phyloP scores from a whole-genome alignment of 2,329 filamentous ascomycete genomes.

The Biscogniauxia mediterranea region DNA sequence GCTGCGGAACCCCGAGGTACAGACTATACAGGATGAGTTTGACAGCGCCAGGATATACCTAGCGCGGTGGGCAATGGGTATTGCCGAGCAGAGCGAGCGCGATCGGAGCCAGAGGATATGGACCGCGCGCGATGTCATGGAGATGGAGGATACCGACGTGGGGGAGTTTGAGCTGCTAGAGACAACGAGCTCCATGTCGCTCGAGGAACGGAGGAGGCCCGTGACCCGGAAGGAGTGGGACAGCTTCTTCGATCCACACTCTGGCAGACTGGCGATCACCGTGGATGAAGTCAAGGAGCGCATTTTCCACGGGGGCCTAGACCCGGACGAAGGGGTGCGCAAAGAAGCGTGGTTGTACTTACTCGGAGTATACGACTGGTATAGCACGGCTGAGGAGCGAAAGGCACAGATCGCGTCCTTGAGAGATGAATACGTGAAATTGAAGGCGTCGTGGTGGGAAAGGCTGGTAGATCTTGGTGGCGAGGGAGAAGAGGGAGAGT shows the following conservation, averaged over 20 bases:
- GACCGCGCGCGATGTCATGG: slow-evolving; percentile 88
- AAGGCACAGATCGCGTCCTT: slow-evolving; percentile 80
- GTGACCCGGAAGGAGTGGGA: slow-evolving; percentile 87
- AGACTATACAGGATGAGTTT: slow-evolving; percentile 94
- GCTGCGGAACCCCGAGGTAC: slow-evolving; percentile 88
- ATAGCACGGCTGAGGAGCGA: slow-evolving; percentile 82
- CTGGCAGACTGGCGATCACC: slow-evolving; percentile 75
- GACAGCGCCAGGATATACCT: slow-evolving; percentile 94
- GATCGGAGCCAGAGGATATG: slow-evolving; percentile 85
- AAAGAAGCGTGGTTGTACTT: slow-evolving; percentile 98
- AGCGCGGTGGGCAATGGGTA: slow-evolving; percentile 97
- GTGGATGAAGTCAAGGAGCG: slow-evolving; percentile 93
- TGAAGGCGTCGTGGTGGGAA: slow-evolving; percentile 98
- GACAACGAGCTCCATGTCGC: slow-evolving; percentile 65
- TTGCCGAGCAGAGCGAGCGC: slow-evolving; percentile 91
- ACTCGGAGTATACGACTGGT: slow-evolving; percentile 89
- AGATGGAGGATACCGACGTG: slow-evolving; percentile 90
- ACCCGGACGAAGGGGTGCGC: slow-evolving; percentile 83
- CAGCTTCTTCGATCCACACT: slow-evolving; percentile 76
- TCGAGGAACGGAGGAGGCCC: slow-evolving; percentile 73
- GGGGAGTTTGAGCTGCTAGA: slow-evolving; percentile 95
- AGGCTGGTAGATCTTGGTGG: slow-evolving; percentile 79
- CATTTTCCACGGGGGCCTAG: slow-evolving; percentile 92
- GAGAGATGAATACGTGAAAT: slow-evolving; percentile 86
- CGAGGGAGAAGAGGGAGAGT: slow-evolving; percentile 80